These are phyloP conservation scores for Agaricales sp. DNA, from an alignment of 1,284 basidiomycete genomes.

Conservation along the genomic window DNA sequence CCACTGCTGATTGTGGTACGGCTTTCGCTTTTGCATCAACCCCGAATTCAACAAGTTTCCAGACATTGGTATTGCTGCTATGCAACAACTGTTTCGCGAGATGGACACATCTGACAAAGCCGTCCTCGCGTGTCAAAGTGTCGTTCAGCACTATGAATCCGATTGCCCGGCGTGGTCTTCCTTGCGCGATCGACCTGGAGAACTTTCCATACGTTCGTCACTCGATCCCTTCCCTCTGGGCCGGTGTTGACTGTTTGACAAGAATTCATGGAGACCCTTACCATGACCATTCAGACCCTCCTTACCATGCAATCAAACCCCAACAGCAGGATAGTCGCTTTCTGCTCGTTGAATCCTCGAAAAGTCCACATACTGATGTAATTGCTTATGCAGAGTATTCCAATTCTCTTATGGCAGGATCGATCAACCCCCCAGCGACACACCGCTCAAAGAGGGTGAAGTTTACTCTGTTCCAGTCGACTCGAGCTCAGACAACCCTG, in stretches of 20 bases:
- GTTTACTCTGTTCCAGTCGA: slow-evolving; percentile 27
- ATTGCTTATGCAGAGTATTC: not conserved
- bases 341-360: too few species aligned
- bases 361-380: too few species aligned
- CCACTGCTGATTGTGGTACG: slow-evolving; percentile 14
- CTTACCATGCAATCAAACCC: not conserved
- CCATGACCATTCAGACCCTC: slow-evolving; percentile 20
- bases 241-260: not conserved
- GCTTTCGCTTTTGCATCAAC: slow-evolving; percentile 18
- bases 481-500: slow-evolving; percentile 14
- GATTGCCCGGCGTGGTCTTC: slow-evolving; percentile 16
- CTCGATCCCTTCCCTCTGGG: not conserved
- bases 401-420: not conserved
- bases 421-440: slow-evolving; percentile 7
- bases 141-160: slow-evolving; percentile 22
- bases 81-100: not conserved
- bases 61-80: slow-evolving; percentile 17
- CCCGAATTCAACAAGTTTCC: slow-evolving; percentile 23
- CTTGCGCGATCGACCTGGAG: slow-evolving; percentile 14
- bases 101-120: slow-evolving; percentile 19
- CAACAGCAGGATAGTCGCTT: not conserved
- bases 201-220: slow-evolving; percentile 22
- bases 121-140: slow-evolving; percentile 26
- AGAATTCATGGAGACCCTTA: slow-evolving; percentile 23
- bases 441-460: slow-evolving; percentile 14